These are phyloP conservation scores for Lentithecium fluviatile DNA, from an alignment of 495 filamentous ascomycete genomes.

Conservation along the genomic window DNA sequence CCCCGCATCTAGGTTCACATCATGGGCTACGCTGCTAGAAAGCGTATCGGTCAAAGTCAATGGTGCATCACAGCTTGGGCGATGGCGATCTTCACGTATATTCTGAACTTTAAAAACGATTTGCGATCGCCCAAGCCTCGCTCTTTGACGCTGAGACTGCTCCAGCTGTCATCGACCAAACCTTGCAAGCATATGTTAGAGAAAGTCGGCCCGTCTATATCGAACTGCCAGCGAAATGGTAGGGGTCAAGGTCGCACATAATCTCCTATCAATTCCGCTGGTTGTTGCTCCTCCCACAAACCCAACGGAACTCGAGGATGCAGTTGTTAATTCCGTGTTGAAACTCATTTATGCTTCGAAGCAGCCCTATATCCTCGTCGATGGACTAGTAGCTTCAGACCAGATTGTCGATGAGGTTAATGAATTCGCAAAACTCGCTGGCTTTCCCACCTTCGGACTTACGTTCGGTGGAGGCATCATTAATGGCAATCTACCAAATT, in stretches of 20 bases:
- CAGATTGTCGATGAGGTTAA: conserved; percentile 24
- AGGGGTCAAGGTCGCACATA: conserved; percentile 10
- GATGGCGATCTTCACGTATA: conserved; percentile 48
- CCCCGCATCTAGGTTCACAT: conserved; percentile 33
- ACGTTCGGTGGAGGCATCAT: conserved; percentile 29
- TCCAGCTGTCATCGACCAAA: conserved; percentile 46
- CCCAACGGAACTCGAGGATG: background rate
- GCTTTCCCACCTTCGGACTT: conserved; percentile 19
- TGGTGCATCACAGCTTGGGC: conserved; percentile 50
- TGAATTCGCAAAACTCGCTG: conserved; percentile 22
- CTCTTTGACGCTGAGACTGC: conserved; percentile 43
- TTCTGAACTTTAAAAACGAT: conserved; percentile 43
- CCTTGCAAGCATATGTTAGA: conserved; percentile 43
- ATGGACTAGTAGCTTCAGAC: conserved; percentile 15
- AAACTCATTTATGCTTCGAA: conserved; percentile 19
- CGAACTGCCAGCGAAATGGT: conserved; percentile 50
- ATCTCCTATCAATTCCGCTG: conserved; percentile 1
- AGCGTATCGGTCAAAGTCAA: conserved; percentile 38
- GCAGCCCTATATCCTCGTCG: conserved; percentile 28
- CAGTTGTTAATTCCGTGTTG: conserved; percentile 5
- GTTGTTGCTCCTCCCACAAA: background rate
- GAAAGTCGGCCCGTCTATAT: conserved; percentile 50
- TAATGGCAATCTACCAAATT: conserved; percentile 16
- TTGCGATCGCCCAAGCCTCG: conserved; percentile 47
- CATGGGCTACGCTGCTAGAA: conserved; percentile 41